A percentile compares a stretch with the other conserved stretches of the same genome.
Conservation (phyloP, 2,329 filamentous ascomycete species). For the Sporothrix mexicana region DNA sequence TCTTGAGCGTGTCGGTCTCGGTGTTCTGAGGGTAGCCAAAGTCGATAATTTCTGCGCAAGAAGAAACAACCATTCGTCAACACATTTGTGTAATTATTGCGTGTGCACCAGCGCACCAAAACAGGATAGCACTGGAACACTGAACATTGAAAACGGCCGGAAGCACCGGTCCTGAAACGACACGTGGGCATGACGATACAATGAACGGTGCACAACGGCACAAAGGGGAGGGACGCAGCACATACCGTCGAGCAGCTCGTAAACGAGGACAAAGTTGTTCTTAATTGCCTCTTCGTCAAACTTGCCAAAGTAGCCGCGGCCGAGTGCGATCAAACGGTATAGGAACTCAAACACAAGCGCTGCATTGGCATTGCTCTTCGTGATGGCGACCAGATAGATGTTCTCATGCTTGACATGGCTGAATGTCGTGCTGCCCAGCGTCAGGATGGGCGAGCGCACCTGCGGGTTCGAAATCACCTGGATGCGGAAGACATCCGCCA, state of each 20-base stretch:
- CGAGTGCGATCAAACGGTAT: slow-evolving; percentile 87
- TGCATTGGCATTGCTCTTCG: slow-evolving; percentile 98
- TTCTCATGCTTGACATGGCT: slow-evolving; percentile 99
- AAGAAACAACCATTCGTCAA: slow-evolving; percentile 18
- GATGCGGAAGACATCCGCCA: slow-evolving; percentile 99
- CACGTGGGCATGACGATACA: not conserved
- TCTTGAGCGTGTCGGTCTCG: slow-evolving; percentile 97
- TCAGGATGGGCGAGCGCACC: slow-evolving; percentile 96
- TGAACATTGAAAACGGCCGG: not conserved
- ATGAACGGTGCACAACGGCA: no score
- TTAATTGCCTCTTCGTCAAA: slow-evolving; percentile 99
- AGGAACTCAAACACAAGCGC: slow-evolving; percentile 98
- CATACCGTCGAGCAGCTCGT: slow-evolving; percentile 90
- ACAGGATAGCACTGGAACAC: not conserved
- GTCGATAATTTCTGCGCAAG: slow-evolving; percentile 83
- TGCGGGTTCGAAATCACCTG: slow-evolving; percentile 99
- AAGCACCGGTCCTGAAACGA: not conserved
- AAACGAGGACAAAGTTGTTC: slow-evolving; percentile 99
- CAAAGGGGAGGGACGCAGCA: slow-evolving; percentile 25
- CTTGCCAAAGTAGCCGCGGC: slow-evolving; percentile 96
- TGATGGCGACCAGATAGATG: slow-evolving; percentile 96
- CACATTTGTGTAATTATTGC: not conserved
- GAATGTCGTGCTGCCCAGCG: slow-evolving; percentile 96
- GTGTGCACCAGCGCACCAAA: not conserved
- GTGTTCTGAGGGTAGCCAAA: slow-evolving; percentile 99